These are phyloP conservation scores for Picea engelmannii DNA, from an alignment of 83 land plant species.

Conservation along the genomic window DNA sequence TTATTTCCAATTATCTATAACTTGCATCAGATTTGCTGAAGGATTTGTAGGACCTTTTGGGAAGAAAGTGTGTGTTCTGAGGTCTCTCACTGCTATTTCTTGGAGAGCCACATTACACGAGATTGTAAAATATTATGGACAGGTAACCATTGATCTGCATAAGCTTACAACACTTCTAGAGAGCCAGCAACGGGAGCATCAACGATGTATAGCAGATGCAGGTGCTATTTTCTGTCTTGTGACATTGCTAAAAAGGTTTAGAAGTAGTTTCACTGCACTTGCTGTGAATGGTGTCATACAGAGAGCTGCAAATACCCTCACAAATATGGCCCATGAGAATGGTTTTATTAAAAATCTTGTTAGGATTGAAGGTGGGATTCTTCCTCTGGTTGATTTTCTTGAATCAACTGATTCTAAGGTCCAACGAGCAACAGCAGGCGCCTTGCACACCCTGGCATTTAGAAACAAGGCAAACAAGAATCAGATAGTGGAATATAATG, in stretches of 20 bases:
- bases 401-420: too few relatives aligned
- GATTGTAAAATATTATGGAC: too few relatives aligned
- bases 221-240: slow-evolving; percentile 84
- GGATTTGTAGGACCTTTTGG: too few relatives aligned
- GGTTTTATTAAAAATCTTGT: slow-evolving; percentile 11
- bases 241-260: slow-evolving; percentile 56
- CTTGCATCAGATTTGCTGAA: too few relatives aligned
- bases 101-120: too few relatives aligned
- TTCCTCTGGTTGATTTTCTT: too few relatives aligned
- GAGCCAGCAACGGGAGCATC: slow-evolving; percentile 80
- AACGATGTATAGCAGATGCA: slow-evolving; percentile 87
- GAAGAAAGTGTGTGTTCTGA: too few relatives aligned
- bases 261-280: slow-evolving; percentile 25
- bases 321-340: slow-evolving; percentile 93
- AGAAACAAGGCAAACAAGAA: slow-evolving; percentile 94
- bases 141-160: too few relatives aligned
- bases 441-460: slow-evolving; percentile 89
- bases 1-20: too few relatives aligned
- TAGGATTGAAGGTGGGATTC: too few relatives aligned
- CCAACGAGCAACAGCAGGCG: slow-evolving; percentile 80
- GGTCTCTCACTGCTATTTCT: too few relatives aligned
- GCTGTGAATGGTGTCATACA: slow-evolving; percentile 77
- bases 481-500: slow-evolving; percentile 94
- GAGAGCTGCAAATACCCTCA: slow-evolving; percentile 95
- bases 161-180: too few relatives aligned